Conservation (phyloP, 495 filamentous ascomycete genomes). For the Tuber aestivum region DNA sequence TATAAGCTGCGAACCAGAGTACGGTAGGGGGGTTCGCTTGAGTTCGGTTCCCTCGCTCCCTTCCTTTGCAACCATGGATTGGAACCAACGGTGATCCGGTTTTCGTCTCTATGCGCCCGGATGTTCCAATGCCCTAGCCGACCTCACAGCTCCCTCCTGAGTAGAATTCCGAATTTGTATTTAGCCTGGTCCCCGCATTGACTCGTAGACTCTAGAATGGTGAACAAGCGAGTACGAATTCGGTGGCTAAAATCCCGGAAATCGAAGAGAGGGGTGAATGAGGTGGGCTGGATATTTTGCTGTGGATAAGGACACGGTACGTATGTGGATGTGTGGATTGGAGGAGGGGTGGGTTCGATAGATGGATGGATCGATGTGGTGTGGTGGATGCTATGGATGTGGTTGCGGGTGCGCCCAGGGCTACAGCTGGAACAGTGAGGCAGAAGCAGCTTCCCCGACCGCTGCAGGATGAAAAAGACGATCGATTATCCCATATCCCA, state of each 20-base stretch:
- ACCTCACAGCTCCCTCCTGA: slow-evolving; percentile 31
- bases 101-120: slow-evolving; percentile 37
- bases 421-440: background rate
- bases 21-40: slow-evolving; percentile 32
- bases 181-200: slow-evolving; percentile 34
- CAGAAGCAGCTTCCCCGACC: slow-evolving; percentile 14
- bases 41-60: slow-evolving; percentile 38
- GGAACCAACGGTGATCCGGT: slow-evolving; percentile 39
- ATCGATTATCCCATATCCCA: slow-evolving; percentile 10
- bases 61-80: slow-evolving; percentile 39
- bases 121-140: slow-evolving; percentile 28
- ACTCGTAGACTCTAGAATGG: slow-evolving; percentile 21
- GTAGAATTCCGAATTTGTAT: slow-evolving; percentile 33
- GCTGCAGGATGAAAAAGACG: slow-evolving; percentile 12
- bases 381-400: background rate
- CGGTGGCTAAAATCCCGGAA: slow-evolving; percentile 38
- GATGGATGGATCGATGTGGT: background rate
- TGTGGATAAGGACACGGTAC: slow-evolving; percentile 12
- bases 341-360: background rate
- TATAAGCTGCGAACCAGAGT: slow-evolving; percentile 37
- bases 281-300: slow-evolving; percentile 24
- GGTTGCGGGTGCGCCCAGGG: background rate
- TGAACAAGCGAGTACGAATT: slow-evolving; percentile 32
- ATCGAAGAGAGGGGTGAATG: slow-evolving; percentile 20
- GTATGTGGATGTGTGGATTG: background rate